A percentile compares a stretch with the other conserved stretches of the same genome.
These are phyloP conservation scores for Hericium erinaceus DNA, from an alignment of 768 basidiomycete genomes.

Conservation along the genomic window DNA sequence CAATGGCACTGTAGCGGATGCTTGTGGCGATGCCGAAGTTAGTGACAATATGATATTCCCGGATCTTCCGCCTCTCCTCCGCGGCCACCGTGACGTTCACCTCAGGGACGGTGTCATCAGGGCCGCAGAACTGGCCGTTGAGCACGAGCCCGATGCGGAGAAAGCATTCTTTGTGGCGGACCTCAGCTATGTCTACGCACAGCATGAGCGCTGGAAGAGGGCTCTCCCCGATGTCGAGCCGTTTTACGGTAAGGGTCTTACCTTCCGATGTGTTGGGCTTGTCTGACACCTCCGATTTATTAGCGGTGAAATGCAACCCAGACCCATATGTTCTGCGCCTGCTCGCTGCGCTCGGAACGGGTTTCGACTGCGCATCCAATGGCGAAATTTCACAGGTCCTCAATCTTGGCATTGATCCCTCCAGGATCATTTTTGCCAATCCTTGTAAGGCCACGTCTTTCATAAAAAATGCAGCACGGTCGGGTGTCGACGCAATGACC, in stretches of 20 bases:
- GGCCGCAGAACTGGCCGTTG: conserved; percentile 41
- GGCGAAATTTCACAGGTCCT: conserved; percentile 84
- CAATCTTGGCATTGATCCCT: conserved; percentile 60
- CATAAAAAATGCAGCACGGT: conserved; percentile 72
- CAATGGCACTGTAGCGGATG: neutral
- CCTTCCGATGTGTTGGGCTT: conserved; percentile 46
- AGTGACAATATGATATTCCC: conserved; percentile 42
- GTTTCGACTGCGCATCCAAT: conserved; percentile 97
- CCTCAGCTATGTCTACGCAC: conserved; percentile 76
- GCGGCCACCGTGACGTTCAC: conserved; percentile 66
- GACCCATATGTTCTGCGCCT: conserved; percentile 91
- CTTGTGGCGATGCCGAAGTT: neutral
- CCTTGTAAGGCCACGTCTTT: conserved; percentile 97
- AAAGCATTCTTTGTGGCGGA: conserved; percentile 96
- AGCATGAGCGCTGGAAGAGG: conserved; percentile 74
- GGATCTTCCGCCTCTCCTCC: conserved; percentile 54
- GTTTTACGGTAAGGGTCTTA: conserved; percentile 68
- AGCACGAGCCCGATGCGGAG: conserved; percentile 66
- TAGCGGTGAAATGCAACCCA: conserved; percentile 97
- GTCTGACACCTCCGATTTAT: conserved; percentile 27
- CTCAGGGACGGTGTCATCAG: conserved; percentile 70
- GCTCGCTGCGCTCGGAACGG: conserved; percentile 80
- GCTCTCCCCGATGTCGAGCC: conserved; percentile 82
- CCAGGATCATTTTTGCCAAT: conserved; percentile 93
- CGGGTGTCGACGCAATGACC: conserved; percentile 88